phyloP scores from a whole-genome alignment of 768 basidiomycete genomes.

The Lanmaoa pseudosensibilis region DNA sequence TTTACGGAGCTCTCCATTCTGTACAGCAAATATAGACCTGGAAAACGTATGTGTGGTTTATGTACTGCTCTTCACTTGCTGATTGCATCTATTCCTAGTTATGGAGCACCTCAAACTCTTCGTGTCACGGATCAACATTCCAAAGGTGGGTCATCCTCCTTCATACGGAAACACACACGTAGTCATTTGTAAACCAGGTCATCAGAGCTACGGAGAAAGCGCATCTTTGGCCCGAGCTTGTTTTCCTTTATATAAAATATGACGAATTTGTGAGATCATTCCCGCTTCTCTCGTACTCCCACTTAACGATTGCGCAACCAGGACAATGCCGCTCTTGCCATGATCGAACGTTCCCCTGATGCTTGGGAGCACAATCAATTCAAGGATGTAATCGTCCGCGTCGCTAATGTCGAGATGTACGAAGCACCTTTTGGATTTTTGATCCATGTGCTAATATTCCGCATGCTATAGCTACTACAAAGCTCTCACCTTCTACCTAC shows the following conservation, averaged over 20 bases:
- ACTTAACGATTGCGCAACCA: slow-evolving; percentile 30
- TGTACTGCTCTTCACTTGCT: neutral
- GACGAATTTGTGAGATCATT: slow-evolving; percentile 75
- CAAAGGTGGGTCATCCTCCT: slow-evolving; percentile 58
- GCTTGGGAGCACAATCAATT: slow-evolving; percentile 99
- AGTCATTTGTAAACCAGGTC: slow-evolving; percentile 46
- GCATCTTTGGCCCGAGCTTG: slow-evolving; percentile 97
- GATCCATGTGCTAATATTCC: slow-evolving; percentile 3
- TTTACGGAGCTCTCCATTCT: slow-evolving; percentile 93
- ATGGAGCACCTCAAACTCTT: slow-evolving; percentile 99
- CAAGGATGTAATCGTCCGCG: slow-evolving; percentile 96
- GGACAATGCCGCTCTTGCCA: slow-evolving; percentile 97
- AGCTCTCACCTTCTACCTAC: slow-evolving; percentile 89
- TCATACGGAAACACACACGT: neutral
- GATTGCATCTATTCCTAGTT: slow-evolving; percentile 46
- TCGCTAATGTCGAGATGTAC: slow-evolving; percentile 96
- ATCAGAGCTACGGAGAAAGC: slow-evolving; percentile 95
- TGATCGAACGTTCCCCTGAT: slow-evolving; percentile 98
- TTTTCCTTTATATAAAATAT: slow-evolving; percentile 98
- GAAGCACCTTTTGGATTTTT: slow-evolving; percentile 18
- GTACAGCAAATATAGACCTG: slow-evolving; percentile 93
- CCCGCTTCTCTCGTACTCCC: neutral
- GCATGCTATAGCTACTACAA: slow-evolving; percentile 77
- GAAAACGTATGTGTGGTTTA: slow-evolving; percentile 66
- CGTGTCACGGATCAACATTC: slow-evolving; percentile 95